Base-by-base conservation (phyloP, 768 basidiomycete genomes). In the Lepiota subincarnata region DNA sequence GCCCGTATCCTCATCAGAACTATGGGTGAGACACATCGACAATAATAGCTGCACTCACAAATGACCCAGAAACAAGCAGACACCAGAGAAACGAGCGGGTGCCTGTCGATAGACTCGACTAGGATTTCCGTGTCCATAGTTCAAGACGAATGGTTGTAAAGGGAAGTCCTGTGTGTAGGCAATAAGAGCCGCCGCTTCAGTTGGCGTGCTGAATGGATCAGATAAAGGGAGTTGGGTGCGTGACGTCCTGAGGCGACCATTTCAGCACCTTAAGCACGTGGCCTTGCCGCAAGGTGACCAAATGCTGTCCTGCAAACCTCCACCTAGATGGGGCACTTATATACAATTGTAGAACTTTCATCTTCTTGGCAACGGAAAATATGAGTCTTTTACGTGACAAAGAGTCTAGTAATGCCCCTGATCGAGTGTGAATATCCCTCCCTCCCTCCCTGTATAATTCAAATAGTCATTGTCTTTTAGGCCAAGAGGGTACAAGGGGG, bases 51-150 rank as follows among this genome's bases (percentile, higher is more conserved):
- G 37, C 36, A 84, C 90, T 58, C 65, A 92, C 90, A 59, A 47
- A 90, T 81, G 20, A 87, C 87, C 87, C 89, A 92, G 68, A 92
- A 92, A 62, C 79, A 88, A 6, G 91, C 89, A 16, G 89, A 87
- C 19, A 90, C 70, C 39, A 92, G 71, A 11, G 87, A 85, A 44
- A 92, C 75, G 20, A 92, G 71, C 10, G 90, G 89, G 60, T 92
- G 90, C 54, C 76, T 72, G 58, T 77, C 68, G 34, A 67, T 58
- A 28, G 66, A 62, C 11, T 73, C 72, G 34, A 64, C 56, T 48
- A 69, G 55, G 36, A 64, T 63, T 35, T 75, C 72, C 3, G 64
- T 59, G 45, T 76, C 73, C 76, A 77, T 75, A 55, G 26, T 13
- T 24, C 43, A 35, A 36, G 43, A 39, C 20, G 46, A 53, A 36